These are phyloP conservation scores for Aspergillus hortae DNA, from an alignment of 2,329 filamentous ascomycete species.

Conservation along the genomic window DNA sequence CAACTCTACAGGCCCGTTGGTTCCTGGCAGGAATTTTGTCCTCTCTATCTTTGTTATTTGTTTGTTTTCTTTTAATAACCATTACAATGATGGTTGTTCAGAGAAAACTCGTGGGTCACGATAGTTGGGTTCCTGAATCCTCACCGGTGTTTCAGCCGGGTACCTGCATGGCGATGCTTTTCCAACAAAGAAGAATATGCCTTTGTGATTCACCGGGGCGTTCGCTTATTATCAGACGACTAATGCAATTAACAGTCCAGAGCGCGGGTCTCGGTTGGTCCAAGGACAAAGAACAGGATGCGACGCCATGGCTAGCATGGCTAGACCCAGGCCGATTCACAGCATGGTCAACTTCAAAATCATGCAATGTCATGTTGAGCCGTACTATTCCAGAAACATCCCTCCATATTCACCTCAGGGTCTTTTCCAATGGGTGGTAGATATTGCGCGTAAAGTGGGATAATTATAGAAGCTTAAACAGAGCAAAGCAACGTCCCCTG, in stretches of 20 bases:
- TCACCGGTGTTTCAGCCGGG: not conserved
- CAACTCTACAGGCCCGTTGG: not conserved
- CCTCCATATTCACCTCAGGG: not conserved
- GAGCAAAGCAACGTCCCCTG: conserved; percentile 2
- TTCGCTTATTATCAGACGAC: not conserved
- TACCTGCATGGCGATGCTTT: not conserved
- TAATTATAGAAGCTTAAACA: conserved; percentile 18
- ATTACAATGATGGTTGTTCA: too few relatives aligned
- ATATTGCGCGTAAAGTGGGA: conserved; percentile 3
- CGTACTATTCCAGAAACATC: not conserved
- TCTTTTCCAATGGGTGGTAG: not conserved
- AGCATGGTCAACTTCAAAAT: not conserved
- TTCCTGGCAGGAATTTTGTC: not conserved
- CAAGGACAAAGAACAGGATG: conserved; percentile 8
- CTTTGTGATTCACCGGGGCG: not conserved
- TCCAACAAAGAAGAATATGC: not conserved
- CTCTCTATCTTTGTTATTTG: not conserved
- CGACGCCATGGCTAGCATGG: not conserved
- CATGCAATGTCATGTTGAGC: not conserved
- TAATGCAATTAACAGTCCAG: not conserved
- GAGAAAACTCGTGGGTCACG: not conserved
- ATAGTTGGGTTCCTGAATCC: not conserved
- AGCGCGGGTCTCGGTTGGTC: not conserved
- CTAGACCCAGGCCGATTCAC: not conserved
- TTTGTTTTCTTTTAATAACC: not conserved